Percentiles rank a stretch among this genome's conserved stretches.
Conservation (phyloP, 2,329 filamentous ascomycete species). For the Aureobasidium subglaciale region DNA sequence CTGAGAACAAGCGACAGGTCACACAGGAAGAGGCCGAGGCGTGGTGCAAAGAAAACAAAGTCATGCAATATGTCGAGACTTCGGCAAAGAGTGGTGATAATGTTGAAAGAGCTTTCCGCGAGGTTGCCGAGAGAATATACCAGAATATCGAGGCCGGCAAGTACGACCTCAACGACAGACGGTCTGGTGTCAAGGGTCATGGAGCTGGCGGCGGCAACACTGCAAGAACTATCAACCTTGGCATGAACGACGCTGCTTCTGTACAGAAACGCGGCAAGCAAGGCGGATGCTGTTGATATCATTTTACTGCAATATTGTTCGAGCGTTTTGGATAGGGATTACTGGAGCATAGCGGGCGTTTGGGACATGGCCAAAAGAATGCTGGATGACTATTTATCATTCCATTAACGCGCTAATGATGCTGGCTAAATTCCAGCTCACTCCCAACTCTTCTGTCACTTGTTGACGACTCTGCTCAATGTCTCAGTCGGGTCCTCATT, state of each 20-base stretch:
- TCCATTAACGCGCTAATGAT: not conserved
- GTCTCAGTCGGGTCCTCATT: too few relatives aligned
- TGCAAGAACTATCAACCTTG: constrained; percentile 37
- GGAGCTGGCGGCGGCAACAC: constrained; percentile 41
- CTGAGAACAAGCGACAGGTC: constrained; percentile 67
- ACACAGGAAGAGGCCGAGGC: constrained; percentile 75
- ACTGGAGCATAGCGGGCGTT: constrained; percentile 10
- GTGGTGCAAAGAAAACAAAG: constrained; percentile 79
- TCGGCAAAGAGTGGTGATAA: constrained; percentile 92
- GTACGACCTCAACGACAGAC: constrained; percentile 88
- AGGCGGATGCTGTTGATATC: constrained; percentile 26
- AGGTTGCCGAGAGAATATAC: constrained; percentile 92
- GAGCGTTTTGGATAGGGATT: not conserved
- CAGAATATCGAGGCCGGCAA: constrained; percentile 92
- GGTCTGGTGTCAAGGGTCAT: constrained; percentile 78
- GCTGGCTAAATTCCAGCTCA: not conserved
- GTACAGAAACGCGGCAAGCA: constrained; percentile 24
- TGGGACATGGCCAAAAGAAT: not conserved
- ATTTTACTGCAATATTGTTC: not conserved
- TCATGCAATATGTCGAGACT: constrained; percentile 92
- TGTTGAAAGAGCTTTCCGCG: constrained; percentile 86
- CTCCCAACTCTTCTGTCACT: not conserved
- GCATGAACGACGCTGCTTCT: constrained; percentile 33
- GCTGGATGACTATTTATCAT: not conserved
- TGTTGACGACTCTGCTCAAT: not conserved